Conservation (phyloP, 495 filamentous ascomycete genomes). For the Tuber indicum region DNA sequence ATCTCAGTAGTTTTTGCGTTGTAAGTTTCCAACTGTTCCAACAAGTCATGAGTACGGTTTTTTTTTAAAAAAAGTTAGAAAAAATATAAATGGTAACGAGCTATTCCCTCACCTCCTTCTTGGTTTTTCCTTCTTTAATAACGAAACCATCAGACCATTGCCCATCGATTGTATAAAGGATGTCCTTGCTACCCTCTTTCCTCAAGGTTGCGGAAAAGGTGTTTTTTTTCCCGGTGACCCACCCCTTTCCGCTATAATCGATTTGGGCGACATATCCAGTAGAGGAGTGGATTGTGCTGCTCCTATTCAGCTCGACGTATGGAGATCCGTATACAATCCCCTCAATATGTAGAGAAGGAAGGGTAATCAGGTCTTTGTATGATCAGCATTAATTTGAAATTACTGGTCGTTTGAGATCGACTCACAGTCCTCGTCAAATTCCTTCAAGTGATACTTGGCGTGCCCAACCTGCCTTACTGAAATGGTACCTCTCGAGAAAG, state of each 20-base stretch:
- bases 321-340: constrained; percentile 85
- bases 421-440: constrained; percentile 48
- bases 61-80: neutral
- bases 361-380: constrained; percentile 66
- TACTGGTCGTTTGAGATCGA: neutral
- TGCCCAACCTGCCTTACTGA: constrained; percentile 95
- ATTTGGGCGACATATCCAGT: constrained; percentile 87
- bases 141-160: constrained; percentile 85
- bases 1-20: constrained; percentile 56
- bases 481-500: constrained; percentile 77
- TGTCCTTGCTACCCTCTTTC: constrained; percentile 65
- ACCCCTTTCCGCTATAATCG: constrained; percentile 86
- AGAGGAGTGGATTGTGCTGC: constrained; percentile 74
- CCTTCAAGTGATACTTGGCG: constrained; percentile 52
- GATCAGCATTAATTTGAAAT: neutral
- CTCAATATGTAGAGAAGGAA: constrained; percentile 89
- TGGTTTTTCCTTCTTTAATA: constrained; percentile 65
- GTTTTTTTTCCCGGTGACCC: constrained; percentile 94
- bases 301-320: constrained; percentile 80
- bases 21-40: constrained; percentile 56
- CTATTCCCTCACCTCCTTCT: constrained; percentile 46
- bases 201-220: constrained; percentile 71
- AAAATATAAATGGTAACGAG: constrained; percentile 7
- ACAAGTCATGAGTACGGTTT: constrained; percentile 4
- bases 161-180: constrained; percentile 77